Conservation (phyloP, 2,329 filamentous ascomycete species). For the Colletotrichum sp. region DNA sequence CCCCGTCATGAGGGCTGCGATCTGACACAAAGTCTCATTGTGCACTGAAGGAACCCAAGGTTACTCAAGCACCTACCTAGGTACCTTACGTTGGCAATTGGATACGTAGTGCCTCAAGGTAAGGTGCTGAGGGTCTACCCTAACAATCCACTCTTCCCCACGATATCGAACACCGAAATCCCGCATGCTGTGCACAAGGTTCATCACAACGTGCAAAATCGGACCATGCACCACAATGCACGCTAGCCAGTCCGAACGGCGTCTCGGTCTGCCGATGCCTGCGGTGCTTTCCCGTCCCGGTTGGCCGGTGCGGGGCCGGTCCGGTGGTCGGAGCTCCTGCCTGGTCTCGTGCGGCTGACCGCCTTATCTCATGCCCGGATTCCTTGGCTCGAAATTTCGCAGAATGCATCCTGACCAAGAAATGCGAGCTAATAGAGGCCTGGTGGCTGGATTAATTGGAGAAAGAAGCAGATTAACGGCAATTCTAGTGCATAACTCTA, state of each 20-base stretch:
- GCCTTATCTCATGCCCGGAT: not conserved
- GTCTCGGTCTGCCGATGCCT: not conserved
- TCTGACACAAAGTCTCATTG: slow-evolving; percentile 9
- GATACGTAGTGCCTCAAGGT: not conserved
- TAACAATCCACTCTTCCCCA: not conserved
- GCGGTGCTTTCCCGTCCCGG: not conserved
- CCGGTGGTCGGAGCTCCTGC: not conserved
- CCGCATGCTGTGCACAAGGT: not conserved
- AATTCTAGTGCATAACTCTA: not conserved
- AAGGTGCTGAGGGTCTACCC: not conserved
- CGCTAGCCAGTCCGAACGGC: not conserved
- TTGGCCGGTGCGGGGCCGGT: slow-evolving; percentile 2
- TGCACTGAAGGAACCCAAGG: not conserved
- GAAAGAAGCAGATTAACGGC: not conserved
- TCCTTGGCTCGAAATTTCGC: no score
- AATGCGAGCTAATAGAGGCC: no score
- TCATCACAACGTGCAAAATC: not conserved
- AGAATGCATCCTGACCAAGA: no score
- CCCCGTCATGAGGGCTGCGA: not conserved
- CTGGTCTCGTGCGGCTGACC: not conserved
- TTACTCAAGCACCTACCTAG: not conserved
- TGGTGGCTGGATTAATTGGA: not conserved
- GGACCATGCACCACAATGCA: not conserved
- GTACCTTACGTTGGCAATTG: not conserved
- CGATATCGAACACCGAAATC: not conserved